Percentiles rank a stretch among this genome's conserved stretches.
Conservation (phyloP, 306 rosid genomes). For the Prunus padus region DNA sequence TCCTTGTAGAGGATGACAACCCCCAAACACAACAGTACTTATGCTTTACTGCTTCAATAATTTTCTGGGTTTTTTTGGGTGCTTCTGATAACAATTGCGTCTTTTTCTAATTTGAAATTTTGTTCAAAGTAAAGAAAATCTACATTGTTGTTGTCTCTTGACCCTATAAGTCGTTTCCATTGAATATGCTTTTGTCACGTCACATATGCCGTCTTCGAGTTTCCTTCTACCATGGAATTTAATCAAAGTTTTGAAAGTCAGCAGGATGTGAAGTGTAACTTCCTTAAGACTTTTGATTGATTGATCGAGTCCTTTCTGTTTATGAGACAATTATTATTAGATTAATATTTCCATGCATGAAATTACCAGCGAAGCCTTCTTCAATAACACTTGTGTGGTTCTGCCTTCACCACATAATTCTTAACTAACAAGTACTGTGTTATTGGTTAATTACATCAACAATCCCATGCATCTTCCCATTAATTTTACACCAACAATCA, state of each 20-base stretch:
- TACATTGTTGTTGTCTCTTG: neutral
- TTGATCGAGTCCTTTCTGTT: neutral
- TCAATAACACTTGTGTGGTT: no score
- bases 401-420: no score
- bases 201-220: neutral
- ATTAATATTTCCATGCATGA: no score
- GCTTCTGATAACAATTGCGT: no score
- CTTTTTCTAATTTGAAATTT: no score
- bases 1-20: slow-evolving; percentile 12
- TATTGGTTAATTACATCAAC: no score
- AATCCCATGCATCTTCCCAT: no score
- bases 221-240: neutral
- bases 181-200: neutral
- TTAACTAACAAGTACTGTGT: no score
- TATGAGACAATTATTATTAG: no score
- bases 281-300: neutral
- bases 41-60: neutral
- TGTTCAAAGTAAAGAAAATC: neutral
- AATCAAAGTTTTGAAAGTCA: neutral
- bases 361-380: no score
- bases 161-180: neutral
- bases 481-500: neutral
- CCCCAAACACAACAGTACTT: neutral
- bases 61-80: no score
- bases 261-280: neutral